Conservation (phyloP, 192 early-diverging fungal species). For the Kappamyces sp. region DNA sequence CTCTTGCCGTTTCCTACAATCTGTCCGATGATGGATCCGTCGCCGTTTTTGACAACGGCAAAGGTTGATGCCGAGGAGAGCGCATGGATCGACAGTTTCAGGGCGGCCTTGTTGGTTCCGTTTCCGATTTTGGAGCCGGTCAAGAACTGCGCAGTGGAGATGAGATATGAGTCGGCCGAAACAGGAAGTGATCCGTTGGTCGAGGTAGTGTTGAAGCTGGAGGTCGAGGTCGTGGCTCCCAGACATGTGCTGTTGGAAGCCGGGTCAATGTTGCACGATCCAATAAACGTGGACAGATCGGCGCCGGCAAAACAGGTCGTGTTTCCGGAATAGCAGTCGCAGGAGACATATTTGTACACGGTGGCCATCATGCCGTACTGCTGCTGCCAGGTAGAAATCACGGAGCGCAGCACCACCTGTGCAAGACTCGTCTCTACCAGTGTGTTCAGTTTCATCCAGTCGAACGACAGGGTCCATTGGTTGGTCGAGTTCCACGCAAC, state of each 20-base stretch:
- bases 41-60: conserved; percentile 1
- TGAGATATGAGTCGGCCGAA: too few relatives aligned
- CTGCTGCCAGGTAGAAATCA: not conserved
- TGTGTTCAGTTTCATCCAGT: not conserved
- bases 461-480: not conserved
- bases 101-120: too few relatives aligned
- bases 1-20: not conserved
- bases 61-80: not conserved
- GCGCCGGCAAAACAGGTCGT: not conserved
- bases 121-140: too few relatives aligned
- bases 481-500: conserved; percentile 1
- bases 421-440: not conserved
- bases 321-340: not conserved
- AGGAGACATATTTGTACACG: not conserved
- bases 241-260: not conserved
- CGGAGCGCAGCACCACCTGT: not conserved
- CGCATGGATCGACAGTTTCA: too few relatives aligned
- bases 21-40: not conserved
- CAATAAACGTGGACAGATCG: not conserved
- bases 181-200: not conserved
- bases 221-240: too few relatives aligned
- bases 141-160: not conserved
- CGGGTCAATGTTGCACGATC: conserved; percentile 1
- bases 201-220: not conserved
- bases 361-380: not conserved